phyloP scores from a whole-genome alignment of 495 filamentous ascomycete species.

The Annulohypoxylon moriforme region DNA sequence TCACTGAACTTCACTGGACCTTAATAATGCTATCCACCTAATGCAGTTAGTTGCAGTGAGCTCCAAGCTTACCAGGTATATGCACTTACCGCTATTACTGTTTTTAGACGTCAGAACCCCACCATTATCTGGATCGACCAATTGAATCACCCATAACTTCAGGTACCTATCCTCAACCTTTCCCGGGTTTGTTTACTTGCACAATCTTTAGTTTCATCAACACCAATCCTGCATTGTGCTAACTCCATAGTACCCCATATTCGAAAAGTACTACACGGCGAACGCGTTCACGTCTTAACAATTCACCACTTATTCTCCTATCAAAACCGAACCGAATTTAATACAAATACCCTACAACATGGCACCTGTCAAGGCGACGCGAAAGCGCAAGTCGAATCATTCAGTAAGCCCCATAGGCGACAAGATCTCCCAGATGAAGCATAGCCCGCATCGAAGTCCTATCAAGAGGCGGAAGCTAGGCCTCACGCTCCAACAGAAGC shows the following conservation, averaged over 20 bases:
- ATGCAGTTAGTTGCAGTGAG: neutral
- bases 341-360: conserved; percentile 52
- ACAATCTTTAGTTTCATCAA: conserved; percentile 33
- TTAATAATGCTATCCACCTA: neutral
- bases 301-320: neutral
- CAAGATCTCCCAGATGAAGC: conserved; percentile 55
- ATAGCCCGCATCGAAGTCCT: conserved; percentile 63
- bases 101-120: neutral
- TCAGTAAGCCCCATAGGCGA: conserved; percentile 50
- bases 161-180: conserved; percentile 18
- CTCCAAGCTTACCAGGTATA: neutral
- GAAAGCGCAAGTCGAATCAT: conserved; percentile 71
- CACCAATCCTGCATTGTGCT: conserved; percentile 25
- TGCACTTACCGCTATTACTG: neutral
- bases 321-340: conserved; percentile 15
- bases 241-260: conserved; percentile 25
- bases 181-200: conserved; percentile 42
- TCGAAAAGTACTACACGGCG: conserved; percentile 17
- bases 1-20: no score
- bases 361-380: conserved; percentile 61
- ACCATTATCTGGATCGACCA: conserved; percentile 11
- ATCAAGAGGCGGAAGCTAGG: conserved; percentile 68
- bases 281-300: conserved; percentile 23
- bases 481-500: conserved; percentile 83
- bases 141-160: conserved; percentile 11